Percentiles rank a stretch among this genome's conserved stretches.
Conservation (phyloP, 2,329 filamentous ascomycete species). For the Aspergillus sp. region DNA sequence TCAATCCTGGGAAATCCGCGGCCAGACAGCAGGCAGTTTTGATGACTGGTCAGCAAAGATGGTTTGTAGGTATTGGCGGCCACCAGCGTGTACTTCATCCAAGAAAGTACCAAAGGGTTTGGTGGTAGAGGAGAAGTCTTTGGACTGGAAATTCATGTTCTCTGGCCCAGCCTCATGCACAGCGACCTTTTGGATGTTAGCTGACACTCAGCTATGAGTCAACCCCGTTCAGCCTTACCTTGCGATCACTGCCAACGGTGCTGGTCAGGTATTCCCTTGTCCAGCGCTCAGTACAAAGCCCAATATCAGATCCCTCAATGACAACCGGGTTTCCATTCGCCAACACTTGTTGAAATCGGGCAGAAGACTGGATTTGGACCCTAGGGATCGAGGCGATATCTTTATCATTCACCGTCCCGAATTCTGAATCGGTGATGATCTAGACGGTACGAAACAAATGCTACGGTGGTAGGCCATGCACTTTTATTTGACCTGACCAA, state of each 20-base stretch:
- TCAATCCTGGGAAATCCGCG: constrained; percentile 66
- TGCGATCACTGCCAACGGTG: constrained; percentile 56
- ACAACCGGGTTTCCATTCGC: constrained; percentile 58
- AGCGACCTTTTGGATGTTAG: constrained; percentile 50
- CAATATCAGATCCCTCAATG: constrained; percentile 62
- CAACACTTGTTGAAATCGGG: constrained; percentile 59
- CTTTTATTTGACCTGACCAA: too few relatives aligned
- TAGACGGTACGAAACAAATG: not conserved
- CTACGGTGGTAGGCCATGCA: too few relatives aligned
- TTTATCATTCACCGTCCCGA: not conserved
- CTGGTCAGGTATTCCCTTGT: constrained; percentile 62
- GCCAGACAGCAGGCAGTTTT: constrained; percentile 63
- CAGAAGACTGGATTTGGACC: constrained; percentile 46
- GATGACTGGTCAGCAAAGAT: constrained; percentile 66
- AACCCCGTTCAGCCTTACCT: constrained; percentile 41
- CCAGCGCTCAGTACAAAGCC: constrained; percentile 65
- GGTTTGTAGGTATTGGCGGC: constrained; percentile 70
- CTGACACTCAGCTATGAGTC: not conserved
- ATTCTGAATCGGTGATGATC: not conserved
- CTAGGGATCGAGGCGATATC: constrained; percentile 43
- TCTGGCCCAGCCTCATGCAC: constrained; percentile 65
- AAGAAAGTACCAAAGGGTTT: constrained; percentile 65
- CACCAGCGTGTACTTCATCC: constrained; percentile 53
- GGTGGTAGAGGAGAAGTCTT: constrained; percentile 75
- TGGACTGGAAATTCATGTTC: constrained; percentile 74